Conservation (phyloP, 192 early-diverging fungal genomes). For the Rhizoclosmatium globosum region DNA sequence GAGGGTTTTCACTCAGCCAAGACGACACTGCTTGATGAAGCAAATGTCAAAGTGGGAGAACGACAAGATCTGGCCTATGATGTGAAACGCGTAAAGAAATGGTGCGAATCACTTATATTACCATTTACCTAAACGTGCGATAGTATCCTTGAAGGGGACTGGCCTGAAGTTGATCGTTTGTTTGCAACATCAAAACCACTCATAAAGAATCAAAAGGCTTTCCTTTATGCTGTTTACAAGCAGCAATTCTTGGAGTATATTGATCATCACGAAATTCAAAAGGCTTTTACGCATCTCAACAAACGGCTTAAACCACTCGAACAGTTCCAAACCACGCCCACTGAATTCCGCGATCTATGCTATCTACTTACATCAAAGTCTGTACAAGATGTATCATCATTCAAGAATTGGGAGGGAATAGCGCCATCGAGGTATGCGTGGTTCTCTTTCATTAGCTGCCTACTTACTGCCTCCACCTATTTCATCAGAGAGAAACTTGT, state of each 20-base stretch:
- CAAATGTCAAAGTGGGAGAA: slow-evolving; percentile 91
- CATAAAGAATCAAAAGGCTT: slow-evolving; percentile 87
- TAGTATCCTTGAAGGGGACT: slow-evolving; percentile 82
- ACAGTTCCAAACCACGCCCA: slow-evolving; percentile 86
- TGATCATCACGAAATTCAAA: slow-evolving; percentile 95
- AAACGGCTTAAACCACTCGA: slow-evolving; percentile 96
- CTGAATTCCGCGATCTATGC: slow-evolving; percentile 96
- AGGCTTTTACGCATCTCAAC: slow-evolving; percentile 96
- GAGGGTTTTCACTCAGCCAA: slow-evolving; percentile 89
- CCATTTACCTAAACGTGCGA: not conserved
- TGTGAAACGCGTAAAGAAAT: slow-evolving; percentile 81
- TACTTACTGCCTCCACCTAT: not conserved
- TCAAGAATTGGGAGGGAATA: slow-evolving; percentile 96
- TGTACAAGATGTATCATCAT: slow-evolving; percentile 92
- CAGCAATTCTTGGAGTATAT: slow-evolving; percentile 98
- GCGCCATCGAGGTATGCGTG: slow-evolving; percentile 68
- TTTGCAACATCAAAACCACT: slow-evolving; percentile 72
- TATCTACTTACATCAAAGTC: slow-evolving; percentile 96
- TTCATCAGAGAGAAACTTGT: slow-evolving; percentile 80
- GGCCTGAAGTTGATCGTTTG: slow-evolving; percentile 93
- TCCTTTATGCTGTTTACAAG: slow-evolving; percentile 94
- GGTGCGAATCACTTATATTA: slow-evolving; percentile 55
- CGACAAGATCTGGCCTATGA: slow-evolving; percentile 84
- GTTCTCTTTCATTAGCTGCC: not conserved
- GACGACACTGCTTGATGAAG: slow-evolving; percentile 90